These are phyloP conservation scores for Eucalyptus sp. DNA, from an alignment of 345 rosid species.

Conservation along the genomic window DNA sequence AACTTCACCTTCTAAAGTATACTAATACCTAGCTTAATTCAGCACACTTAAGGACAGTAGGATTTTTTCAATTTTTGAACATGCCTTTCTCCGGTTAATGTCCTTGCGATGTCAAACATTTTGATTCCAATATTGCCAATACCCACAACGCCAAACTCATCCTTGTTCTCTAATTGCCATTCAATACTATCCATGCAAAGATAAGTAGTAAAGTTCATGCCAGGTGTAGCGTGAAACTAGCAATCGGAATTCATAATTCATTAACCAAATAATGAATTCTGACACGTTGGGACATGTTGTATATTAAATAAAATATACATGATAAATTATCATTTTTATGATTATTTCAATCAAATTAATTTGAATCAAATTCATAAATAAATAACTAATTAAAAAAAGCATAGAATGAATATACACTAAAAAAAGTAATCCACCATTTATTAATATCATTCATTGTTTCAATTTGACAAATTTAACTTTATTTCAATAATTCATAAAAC, in stretches of 20 bases:
- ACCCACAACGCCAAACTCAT: neutral
- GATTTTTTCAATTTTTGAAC: neutral
- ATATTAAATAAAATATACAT: too few relatives aligned
- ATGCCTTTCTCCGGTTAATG: neutral
- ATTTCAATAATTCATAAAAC: too few relatives aligned
- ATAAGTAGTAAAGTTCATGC: neutral
- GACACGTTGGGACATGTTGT: too few relatives aligned
- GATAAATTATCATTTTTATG: too few relatives aligned
- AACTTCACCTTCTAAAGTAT: neutral
- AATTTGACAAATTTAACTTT: too few relatives aligned
- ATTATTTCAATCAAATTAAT: too few relatives aligned
- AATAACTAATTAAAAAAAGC: too few relatives aligned
- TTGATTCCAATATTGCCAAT: neutral
- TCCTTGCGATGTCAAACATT: neutral
- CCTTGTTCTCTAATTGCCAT: neutral
- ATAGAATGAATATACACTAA: too few relatives aligned
- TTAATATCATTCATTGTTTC: too few relatives aligned
- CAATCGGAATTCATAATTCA: neutral
- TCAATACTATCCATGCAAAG: neutral
- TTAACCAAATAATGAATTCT: neutral
- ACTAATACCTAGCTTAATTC: neutral
- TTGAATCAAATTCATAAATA: too few relatives aligned
- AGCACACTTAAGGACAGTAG: neutral
- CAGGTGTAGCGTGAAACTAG: neutral
- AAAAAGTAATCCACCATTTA: too few relatives aligned